phyloP scores from a whole-genome alignment of 371 early-diverging fungal genomes.

The Cokeromyces recurvatus region DNA sequence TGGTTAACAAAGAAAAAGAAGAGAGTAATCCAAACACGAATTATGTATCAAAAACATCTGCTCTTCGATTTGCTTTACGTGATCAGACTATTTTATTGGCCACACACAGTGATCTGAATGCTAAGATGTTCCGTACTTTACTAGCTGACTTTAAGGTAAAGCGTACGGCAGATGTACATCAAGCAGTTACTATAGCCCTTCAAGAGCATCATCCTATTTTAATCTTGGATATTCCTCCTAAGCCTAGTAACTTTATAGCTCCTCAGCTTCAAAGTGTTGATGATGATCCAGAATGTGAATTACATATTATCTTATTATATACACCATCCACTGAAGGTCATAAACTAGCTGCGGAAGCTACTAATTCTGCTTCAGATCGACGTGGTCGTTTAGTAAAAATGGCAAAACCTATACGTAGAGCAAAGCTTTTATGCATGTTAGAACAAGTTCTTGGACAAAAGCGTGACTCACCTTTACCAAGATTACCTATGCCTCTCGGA shows the following conservation, averaged over 20 bases:
- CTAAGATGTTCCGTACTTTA: constrained; percentile 35
- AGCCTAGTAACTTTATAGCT: constrained; percentile 28
- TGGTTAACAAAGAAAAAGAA: constrained; percentile 22
- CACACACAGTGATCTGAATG: constrained; percentile 27
- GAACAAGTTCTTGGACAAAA: constrained; percentile 31
- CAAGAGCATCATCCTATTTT: constrained; percentile 37
- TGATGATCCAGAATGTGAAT: constrained; percentile 42
- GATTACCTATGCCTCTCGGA: constrained; percentile 5
- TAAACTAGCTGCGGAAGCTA: constrained; percentile 38
- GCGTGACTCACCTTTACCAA: constrained; percentile 5
- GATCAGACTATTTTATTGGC: constrained; percentile 34
- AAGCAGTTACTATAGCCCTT: constrained; percentile 36
- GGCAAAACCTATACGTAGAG: constrained; percentile 55
- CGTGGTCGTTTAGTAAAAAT: constrained; percentile 45
- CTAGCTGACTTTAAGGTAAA: constrained; percentile 26
- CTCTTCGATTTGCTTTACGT: constrained; percentile 11
- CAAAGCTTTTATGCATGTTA: constrained; percentile 39
- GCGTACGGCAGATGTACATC: constrained; percentile 29
- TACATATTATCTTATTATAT: constrained; percentile 40
- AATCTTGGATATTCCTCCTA: constrained; percentile 41
- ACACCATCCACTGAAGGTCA: constrained; percentile 45
- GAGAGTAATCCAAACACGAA: neutral
- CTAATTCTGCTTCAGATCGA: constrained; percentile 34
- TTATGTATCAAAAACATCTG: constrained; percentile 3
- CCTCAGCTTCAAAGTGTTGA: constrained; percentile 42